These are phyloP conservation scores for Cryomyces minteri DNA, from an alignment of 495 filamentous ascomycete genomes.

Conservation along the genomic window DNA sequence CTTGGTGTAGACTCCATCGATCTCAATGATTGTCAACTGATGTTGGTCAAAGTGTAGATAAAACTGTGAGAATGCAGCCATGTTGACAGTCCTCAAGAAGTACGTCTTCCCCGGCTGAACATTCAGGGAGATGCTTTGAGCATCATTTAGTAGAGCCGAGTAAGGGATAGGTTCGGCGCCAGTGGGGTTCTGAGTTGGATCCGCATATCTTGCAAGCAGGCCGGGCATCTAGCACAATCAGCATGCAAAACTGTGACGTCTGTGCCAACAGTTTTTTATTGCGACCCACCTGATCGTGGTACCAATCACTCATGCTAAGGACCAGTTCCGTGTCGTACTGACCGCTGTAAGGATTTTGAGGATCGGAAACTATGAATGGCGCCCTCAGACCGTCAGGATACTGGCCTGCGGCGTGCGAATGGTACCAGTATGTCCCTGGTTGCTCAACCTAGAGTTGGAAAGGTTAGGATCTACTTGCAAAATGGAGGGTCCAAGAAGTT, in stretches of 20 bases:
- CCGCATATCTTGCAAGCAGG: conserved; percentile 29
- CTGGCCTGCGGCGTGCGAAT: conserved; percentile 13
- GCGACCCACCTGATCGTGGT: conserved; percentile 13
- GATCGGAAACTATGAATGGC: conserved; percentile 34
- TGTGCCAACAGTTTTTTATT: conserved; percentile 23
- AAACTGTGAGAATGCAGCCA: conserved; percentile 28
- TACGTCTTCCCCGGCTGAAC: conserved; percentile 39
- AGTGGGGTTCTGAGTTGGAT: conserved; percentile 20
- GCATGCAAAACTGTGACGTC: conserved; percentile 24
- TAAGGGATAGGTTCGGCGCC: conserved; percentile 2
- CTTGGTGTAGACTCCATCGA: conserved; percentile 36
- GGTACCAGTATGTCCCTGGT: conserved; percentile 16
- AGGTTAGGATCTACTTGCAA: neutral
- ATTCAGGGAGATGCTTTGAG: conserved; percentile 22
- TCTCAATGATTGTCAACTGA: conserved; percentile 31
- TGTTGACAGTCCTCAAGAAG: conserved; percentile 35
- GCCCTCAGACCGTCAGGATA: conserved; percentile 23
- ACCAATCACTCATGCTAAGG: conserved; percentile 32
- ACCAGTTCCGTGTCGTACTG: conserved; percentile 37
- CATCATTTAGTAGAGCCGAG: neutral
- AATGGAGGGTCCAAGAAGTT: neutral
- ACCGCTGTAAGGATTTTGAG: conserved; percentile 21
- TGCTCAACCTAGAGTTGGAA: conserved; percentile 4
- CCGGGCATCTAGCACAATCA: conserved; percentile 24
- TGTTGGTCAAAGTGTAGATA: conserved; percentile 25